Evolutionary conservation across 2,329 filamentous ascomycete species (phyloP), one percentile per base, ranked within the genome.

Genomic region (Alternaria sp.): DNA sequence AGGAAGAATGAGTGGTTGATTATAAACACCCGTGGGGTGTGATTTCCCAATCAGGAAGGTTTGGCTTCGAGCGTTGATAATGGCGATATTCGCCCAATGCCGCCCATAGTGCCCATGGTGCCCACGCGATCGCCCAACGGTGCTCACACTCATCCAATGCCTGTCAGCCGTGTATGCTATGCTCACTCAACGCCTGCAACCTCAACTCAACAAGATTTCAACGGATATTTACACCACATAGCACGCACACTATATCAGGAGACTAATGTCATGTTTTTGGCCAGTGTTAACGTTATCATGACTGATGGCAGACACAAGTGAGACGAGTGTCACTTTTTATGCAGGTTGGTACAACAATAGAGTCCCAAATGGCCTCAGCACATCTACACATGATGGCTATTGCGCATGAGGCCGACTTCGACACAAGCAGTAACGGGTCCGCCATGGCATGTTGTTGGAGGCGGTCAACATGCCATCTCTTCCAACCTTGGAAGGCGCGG

Each of bases 41-140:
- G 14, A 34, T n/a, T 59, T 54, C 56, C 56, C 18, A 22, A 54
- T 48, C 27, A 12, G 56, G 56, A 34, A 59, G 46, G 27, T 54
- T 48, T 28, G 4, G 11, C 5, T 54, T 44, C 28, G 36, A 46
- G 41, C 18, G 44, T 59, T n/a, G 56, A 54, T 59, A 12, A 14
- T 32, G 5, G 49, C 38, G 34, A 46, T n/a, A 36, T 40, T 53
- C 40, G 28, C 41, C 49, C 56, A 58, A 34, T 34, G 12, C 30
- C 45, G n/a, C 44, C 10, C n/a, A 30, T 30, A 11, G 7, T 28
- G n/a, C 44, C 10, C n/a, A 30, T 30, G 27, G 7, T 28, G 44
- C 44, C 28, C 11, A 11, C 28, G 10, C 28, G 28, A 11, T 30
- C 28, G 9, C 32, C 16, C 32, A 34, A 7, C 0, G 28, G 4